Base-by-base conservation (phyloP, 768 basidiomycete species). In the Suillus tomentosus region DNA sequence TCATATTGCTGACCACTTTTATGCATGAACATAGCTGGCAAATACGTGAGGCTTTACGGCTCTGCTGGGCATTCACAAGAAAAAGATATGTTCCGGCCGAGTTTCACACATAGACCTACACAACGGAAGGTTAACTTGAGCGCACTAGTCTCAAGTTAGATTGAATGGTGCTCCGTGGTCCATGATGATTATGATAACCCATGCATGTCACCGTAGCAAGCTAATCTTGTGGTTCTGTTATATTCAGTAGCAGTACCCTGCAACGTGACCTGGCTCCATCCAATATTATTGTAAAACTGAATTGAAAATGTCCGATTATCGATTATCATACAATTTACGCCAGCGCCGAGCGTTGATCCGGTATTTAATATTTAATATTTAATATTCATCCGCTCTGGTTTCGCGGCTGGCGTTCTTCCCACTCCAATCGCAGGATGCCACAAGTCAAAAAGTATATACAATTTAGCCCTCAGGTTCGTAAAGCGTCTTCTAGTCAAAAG, bases 401-500 rank as follows among this genome's bases (percentile, higher is more conserved):
- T 56, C n/a, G 34, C 31, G 31, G 31, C 36, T 36, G 36, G 22
- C 15, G 36, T 11, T 39, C 22, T 56, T 22, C 55, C 37, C 34
- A 36, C 31, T 36, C 22, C 36, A 37, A 37, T 51, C 4, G 15
- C 24, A 40, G 40, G 5, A 14, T 42, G 57, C 10, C 19, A 54
- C 19, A 19, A 34, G 53, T 13, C 57, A 58, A 39, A 15, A 37
- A 19, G 17, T 31, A 31, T 31, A 31, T 31, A 31, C 31, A 6
- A 31, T 31, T 31, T 31, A 31, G 5, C 31, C 39, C 9, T 27
- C 11, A 43, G 56, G 39, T 57, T 40, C 39, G 40, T 58, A 42
- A 58, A 31, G 39, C 2, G 24, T 58, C 40, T 42, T 58, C 40
- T 58, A 58, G 40, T 31, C 17, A 58, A 58, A 27, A 42, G 34